These are phyloP conservation scores for Debaryomyces psychrophilus DNA, from an alignment of 1,139 yeast species.

Conservation along the genomic window DNA sequence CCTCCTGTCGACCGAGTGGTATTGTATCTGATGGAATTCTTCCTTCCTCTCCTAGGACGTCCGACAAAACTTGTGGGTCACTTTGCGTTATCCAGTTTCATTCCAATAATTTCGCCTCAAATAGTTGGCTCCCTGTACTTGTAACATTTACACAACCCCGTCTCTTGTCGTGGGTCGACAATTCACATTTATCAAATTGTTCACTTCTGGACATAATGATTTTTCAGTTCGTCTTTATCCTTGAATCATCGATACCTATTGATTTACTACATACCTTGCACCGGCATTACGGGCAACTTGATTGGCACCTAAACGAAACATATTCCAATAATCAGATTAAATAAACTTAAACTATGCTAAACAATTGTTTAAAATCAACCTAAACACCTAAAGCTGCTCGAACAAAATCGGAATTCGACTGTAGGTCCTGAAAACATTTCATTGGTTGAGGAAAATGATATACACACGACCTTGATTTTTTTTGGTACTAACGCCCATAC, in stretches of 20 bases:
- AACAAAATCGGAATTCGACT: constrained; percentile 9
- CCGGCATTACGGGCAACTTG: constrained; percentile 63
- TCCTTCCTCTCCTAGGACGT: not conserved
- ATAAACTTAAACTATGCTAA: constrained; percentile 2
- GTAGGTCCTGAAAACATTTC: constrained; percentile 19
- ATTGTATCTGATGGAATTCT: not conserved
- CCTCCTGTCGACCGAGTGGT: not conserved
- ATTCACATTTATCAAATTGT: not conserved
- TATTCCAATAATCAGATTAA: constrained; percentile 20
- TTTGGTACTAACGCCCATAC: too few species aligned
- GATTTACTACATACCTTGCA: constrained; percentile 53
- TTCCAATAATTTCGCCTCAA: not conserved
- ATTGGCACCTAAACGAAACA: constrained; percentile 69
- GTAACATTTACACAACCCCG: too few species aligned
- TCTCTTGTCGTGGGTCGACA: not conserved
- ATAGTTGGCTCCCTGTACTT: not conserved
- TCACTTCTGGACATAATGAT: not conserved
- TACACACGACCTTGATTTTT: constrained; percentile 12
- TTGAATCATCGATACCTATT: not conserved
- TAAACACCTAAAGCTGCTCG: constrained; percentile 11
- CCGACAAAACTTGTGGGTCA: not conserved
- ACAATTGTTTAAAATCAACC: constrained; percentile 5
- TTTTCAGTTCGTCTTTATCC: constrained; percentile 4
- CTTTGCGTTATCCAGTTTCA: not conserved
- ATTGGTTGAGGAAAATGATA: constrained; percentile 22